Evolutionary conservation across 2,329 filamentous ascomycete species (phyloP).

Genomic region (Trichoderma lentiforme): DNA sequence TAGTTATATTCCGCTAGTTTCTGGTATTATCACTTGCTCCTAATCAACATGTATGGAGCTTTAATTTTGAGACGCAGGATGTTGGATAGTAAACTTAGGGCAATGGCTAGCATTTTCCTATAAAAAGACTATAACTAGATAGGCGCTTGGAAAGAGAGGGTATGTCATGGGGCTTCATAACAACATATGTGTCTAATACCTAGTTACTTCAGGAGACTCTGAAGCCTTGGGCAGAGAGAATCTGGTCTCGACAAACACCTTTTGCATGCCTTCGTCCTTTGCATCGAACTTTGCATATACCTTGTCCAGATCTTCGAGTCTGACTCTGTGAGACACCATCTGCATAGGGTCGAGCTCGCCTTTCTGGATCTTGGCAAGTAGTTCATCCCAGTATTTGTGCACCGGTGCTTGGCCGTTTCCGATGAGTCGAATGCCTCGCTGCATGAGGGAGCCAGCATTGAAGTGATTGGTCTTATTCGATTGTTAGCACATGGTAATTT

Average conservation of each 20-base stretch:
- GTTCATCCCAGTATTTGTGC: slow-evolving; percentile 77
- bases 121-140: not conserved
- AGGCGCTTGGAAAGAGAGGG: not conserved
- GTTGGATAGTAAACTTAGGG: too few relatives aligned
- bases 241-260: slow-evolving; percentile 66
- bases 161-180: not conserved
- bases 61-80: too few relatives aligned
- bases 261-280: slow-evolving; percentile 70
- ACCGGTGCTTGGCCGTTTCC: slow-evolving; percentile 68
- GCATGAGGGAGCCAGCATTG: slow-evolving; percentile 67
- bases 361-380: slow-evolving; percentile 65
- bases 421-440: slow-evolving; percentile 77
- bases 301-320: slow-evolving; percentile 68
- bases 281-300: slow-evolving; percentile 62
- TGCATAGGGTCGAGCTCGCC: slow-evolving; percentile 70
- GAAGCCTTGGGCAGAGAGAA: slow-evolving; percentile 48
- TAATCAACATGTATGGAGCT: too few relatives aligned
- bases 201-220: slow-evolving; percentile 44
- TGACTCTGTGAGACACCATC: slow-evolving; percentile 78
- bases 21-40: too few relatives aligned
- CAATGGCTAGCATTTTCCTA: too few relatives aligned
- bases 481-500: not conserved
- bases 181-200: slow-evolving; percentile 15
- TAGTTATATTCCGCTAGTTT: too few relatives aligned
- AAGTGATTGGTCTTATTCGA: slow-evolving; percentile 28